Conservation (phyloP, 352 stramenopile species). For the Globisporangium okanoganense region DNA sequence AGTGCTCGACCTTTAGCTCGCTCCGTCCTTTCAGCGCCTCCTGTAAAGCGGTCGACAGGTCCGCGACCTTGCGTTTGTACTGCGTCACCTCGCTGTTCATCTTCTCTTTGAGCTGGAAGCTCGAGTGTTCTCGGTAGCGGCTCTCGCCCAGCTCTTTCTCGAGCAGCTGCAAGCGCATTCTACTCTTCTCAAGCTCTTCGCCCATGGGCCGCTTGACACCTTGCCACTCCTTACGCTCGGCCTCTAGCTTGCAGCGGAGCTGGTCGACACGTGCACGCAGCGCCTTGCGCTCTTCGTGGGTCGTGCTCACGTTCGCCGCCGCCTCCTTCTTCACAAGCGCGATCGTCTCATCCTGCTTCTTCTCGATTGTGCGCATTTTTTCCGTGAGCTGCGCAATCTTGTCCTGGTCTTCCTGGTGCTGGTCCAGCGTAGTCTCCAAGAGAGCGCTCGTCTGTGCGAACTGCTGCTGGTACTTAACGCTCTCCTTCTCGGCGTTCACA, state of each 20-base stretch:
- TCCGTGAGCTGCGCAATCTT: conserved; percentile 46
- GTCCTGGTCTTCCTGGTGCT: conserved; percentile 63
- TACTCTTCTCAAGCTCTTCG: conserved; percentile 56
- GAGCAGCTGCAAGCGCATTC: conserved; percentile 41
- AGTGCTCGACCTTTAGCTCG: conserved; percentile 46
- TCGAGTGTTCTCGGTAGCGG: conserved; percentile 57
- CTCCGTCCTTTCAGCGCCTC: conserved; percentile 40
- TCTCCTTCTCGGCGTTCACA: conserved; percentile 38
- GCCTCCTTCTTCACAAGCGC: conserved; percentile 54
- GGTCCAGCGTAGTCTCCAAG: conserved; percentile 67
- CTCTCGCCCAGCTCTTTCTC: conserved; percentile 69
- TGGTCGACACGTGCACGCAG: conserved; percentile 61
- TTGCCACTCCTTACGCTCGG: conserved; percentile 68
- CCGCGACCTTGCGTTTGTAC: conserved; percentile 55
- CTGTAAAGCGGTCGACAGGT: conserved; percentile 48
- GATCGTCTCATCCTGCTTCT: conserved; percentile 61
- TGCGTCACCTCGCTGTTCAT: conserved; percentile 38
- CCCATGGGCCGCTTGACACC: conserved; percentile 38
- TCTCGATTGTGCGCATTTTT: conserved; percentile 52
- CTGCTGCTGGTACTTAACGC: conserved; percentile 41
- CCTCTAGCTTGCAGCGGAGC: conserved; percentile 59
- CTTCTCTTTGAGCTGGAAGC: conserved; percentile 71
- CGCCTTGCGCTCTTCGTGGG: conserved; percentile 69
- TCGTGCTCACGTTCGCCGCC: conserved; percentile 43
- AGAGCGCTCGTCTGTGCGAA: conserved; percentile 69